Percentiles rank a stretch among this genome's conserved stretches.
Conservation (phyloP, 2,329 filamentous ascomycete genomes). For the Epichloe gansuensis region DNA sequence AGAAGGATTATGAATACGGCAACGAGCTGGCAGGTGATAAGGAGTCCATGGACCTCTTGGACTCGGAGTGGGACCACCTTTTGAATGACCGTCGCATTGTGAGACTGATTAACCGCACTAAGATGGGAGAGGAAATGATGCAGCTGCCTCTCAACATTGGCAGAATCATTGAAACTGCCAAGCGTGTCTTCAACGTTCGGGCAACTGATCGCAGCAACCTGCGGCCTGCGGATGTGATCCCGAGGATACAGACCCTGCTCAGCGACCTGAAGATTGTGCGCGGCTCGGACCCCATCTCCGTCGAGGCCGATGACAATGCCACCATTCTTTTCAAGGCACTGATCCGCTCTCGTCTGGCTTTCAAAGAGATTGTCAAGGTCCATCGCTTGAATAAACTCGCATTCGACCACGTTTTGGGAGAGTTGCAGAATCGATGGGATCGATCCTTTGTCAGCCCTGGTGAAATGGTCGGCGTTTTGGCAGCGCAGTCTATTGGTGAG, state of each 20-base stretch:
- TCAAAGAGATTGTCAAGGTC: conserved; percentile 80
- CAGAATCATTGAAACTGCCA: conserved; percentile 82
- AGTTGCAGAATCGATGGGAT: conserved; percentile 79
- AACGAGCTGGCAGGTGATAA: conserved; percentile 78
- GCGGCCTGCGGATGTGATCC: conserved; percentile 77
- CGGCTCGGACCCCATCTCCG: conserved; percentile 68
- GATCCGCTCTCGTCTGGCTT: conserved; percentile 77
- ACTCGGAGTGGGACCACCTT: conserved; percentile 77
- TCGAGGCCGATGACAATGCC: conserved; percentile 77
- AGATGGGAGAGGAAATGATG: conserved; percentile 73
- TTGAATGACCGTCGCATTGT: conserved; percentile 62
- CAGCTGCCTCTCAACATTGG: conserved; percentile 86
- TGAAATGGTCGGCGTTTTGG: conserved; percentile 97
- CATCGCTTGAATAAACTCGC: conserved; percentile 82
- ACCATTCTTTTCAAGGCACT: conserved; percentile 89
- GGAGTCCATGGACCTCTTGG: conserved; percentile 75
- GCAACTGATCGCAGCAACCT: conserved; percentile 78
- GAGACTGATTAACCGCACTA: conserved; percentile 51
- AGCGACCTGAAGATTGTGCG: conserved; percentile 75
- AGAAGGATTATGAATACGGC: conserved; percentile 55
- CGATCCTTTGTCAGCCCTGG: conserved; percentile 79
- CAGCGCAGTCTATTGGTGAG: conserved; percentile 96
- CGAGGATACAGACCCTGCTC: conserved; percentile 62
- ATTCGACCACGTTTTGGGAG: conserved; percentile 83
- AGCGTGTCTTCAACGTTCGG: conserved; percentile 82